Percentiles rank a stretch among this genome's conserved stretches.
These are phyloP conservation scores for Diutina rugosa DNA, from an alignment of 1,139 yeast species.

Conservation along the genomic window DNA sequence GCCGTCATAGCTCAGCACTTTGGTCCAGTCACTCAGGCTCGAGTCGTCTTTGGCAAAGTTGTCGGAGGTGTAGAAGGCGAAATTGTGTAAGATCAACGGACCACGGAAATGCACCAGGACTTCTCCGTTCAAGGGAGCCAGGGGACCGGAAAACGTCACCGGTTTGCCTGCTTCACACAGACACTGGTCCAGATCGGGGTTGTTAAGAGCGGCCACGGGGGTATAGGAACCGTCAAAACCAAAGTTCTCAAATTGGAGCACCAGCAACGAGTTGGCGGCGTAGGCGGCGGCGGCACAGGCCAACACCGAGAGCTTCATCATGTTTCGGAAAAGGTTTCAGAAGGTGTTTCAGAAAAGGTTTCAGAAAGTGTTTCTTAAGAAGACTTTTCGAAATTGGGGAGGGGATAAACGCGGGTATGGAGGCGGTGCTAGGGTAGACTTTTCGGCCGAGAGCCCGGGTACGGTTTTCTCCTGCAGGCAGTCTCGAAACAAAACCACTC, in stretches of 20 bases:
- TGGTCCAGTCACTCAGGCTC: neutral
- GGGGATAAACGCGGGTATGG: neutral
- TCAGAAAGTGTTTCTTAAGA: too few species aligned
- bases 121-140: slow-evolving; percentile 82
- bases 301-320: neutral
- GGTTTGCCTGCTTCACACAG: slow-evolving; percentile 19
- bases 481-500: neutral
- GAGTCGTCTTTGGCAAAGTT: neutral
- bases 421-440: neutral
- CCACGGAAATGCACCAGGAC: slow-evolving; percentile 91
- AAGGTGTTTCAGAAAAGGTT: too few species aligned
- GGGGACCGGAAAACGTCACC: slow-evolving; percentile 47
- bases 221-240: slow-evolving; percentile 74
- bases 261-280: neutral
- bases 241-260: slow-evolving; percentile 24
- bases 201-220: slow-evolving; percentile 48
- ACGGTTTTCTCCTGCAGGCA: neutral
- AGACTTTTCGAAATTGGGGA: too few species aligned
- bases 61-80: slow-evolving; percentile 50
- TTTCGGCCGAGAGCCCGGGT: neutral
- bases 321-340: too few species aligned
- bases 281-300: neutral
- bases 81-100: slow-evolving; percentile 66
- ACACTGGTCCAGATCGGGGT: slow-evolving; percentile 35
- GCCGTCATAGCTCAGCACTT: neutral